Base-by-base conservation (phyloP, 176 grass and related monocot species). In the Rhynchospora breviuscula region DNA sequence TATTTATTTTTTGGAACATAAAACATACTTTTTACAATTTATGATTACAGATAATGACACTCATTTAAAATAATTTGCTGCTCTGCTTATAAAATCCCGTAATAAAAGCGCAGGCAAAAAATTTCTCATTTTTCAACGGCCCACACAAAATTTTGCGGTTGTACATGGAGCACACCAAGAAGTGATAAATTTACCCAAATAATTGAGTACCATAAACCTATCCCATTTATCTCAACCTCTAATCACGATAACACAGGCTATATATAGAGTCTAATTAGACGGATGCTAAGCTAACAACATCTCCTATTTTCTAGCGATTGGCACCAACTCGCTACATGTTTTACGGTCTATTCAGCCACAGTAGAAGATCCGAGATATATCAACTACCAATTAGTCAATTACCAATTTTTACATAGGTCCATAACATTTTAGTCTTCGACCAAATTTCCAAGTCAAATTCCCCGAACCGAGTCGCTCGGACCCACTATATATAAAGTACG, bases 151-250 rank as follows among this genome's bases (percentile, higher is more conserved):
- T 56, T 77, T 77, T 8, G 21, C 15, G 73, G 48, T 56, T 22
- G 48, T 17, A 44, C 73, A 56, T 4, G 14, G 21, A 5, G 10
- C 26, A 76, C 71, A 53, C 71, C 71, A 29, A 76, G 26, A 51
- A 76, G 40, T 53, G 71, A 76, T 76, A 76, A 53, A 76, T 76
- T 76, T 53, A 53, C 71, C 71, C 21, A 53, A 76, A 76, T 17
- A 76, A 76, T 75, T 4, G 14, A 54, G 47, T 53, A 53, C 47
- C 71, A 76, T 53, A 26, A 45, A 26, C 19, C 71, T 26, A 76
- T 54, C 49, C 72, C 21, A 26, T 17, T 77, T 77, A 77, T 77
- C 47, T 56, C 49, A 57, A 77, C 73, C 73, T 77, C 73, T 56
- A 56, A 53, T 77, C 22, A 77, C 21, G 56, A 31, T 8, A 56